Percentiles rank a stretch among this genome's conserved stretches.
Conservation (phyloP, 371 early-diverging fungal genomes). For the Mucor plumbeus region DNA sequence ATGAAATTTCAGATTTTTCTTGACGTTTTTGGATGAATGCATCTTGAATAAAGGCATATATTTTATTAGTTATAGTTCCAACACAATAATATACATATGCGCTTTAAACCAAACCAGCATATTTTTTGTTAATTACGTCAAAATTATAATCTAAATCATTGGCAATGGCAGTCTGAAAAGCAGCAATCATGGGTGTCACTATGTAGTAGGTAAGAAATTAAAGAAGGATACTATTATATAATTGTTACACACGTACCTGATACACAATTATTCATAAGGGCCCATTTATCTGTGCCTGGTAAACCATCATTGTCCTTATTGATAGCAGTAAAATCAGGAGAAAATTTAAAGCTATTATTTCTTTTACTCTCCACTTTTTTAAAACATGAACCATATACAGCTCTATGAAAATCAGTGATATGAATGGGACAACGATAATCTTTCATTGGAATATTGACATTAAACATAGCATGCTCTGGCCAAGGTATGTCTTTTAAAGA, state of each 20-base stretch:
- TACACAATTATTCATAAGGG: conserved; percentile 38
- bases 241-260: conserved; percentile 33
- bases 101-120: neutral
- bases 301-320: conserved; percentile 26
- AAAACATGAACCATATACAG: conserved; percentile 41
- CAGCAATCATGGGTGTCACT: conserved; percentile 48
- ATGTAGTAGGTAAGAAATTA: neutral
- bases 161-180: conserved; percentile 26
- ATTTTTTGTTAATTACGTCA: conserved; percentile 6
- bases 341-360: conserved; percentile 31
- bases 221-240: neutral
- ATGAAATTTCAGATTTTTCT: no score
- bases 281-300: conserved; percentile 48
- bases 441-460: conserved; percentile 49
- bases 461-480: conserved; percentile 45
- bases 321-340: conserved; percentile 37
- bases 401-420: conserved; percentile 39
- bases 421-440: conserved; percentile 40
- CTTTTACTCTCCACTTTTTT: conserved; percentile 21
- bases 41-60: no score
- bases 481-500: conserved; percentile 26
- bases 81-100: neutral
- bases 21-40: no score
- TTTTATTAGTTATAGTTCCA: no score
- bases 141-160: conserved; percentile 31